Conservation (phyloP, 371 early-diverging fungal species). For the Mortierella sp. region DNA sequence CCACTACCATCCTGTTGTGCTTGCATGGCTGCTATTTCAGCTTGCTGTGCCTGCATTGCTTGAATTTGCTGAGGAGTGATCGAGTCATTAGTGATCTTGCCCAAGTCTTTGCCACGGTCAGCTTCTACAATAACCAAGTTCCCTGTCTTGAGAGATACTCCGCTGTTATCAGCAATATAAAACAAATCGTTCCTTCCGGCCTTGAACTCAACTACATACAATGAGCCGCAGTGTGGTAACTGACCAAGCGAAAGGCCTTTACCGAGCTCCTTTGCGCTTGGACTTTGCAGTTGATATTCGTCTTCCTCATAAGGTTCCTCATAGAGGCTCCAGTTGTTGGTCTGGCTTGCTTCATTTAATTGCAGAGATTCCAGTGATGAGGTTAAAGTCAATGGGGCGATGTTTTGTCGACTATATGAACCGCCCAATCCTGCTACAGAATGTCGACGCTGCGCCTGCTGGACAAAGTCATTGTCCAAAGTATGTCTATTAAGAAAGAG, state of each 20-base stretch:
- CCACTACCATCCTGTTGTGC: constrained; percentile 61
- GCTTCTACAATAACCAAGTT: constrained; percentile 96
- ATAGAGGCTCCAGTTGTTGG: constrained; percentile 14
- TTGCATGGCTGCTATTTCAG: constrained; percentile 38
- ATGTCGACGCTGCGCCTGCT: constrained; percentile 58
- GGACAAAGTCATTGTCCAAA: constrained; percentile 22
- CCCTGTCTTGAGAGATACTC: constrained; percentile 67
- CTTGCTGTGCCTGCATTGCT: constrained; percentile 62
- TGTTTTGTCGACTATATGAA: constrained; percentile 36
- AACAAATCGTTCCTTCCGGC: constrained; percentile 86
- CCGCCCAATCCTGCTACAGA: constrained; percentile 63
- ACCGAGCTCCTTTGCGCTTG: constrained; percentile 50
- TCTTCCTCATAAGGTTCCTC: constrained; percentile 25
- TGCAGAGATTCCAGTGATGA: constrained; percentile 54
- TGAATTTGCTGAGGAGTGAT: constrained; percentile 68
- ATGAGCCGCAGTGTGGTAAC: constrained; percentile 63
- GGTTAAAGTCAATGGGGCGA: constrained; percentile 30
- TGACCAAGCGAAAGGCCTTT: constrained; percentile 67
- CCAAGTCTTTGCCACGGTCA: constrained; percentile 97
- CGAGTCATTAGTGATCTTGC: constrained; percentile 81
- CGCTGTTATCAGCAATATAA: constrained; percentile 70
- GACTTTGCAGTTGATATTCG: constrained; percentile 9
- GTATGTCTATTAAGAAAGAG: constrained; percentile 13
- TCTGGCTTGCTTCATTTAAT: constrained; percentile 38
- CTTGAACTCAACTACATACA: constrained; percentile 90